Percentiles rank a stretch among this genome's conserved stretches.
phyloP scores from a whole-genome alignment of 1,284 basidiomycete genomes.

The Volvariella surrecta region DNA sequence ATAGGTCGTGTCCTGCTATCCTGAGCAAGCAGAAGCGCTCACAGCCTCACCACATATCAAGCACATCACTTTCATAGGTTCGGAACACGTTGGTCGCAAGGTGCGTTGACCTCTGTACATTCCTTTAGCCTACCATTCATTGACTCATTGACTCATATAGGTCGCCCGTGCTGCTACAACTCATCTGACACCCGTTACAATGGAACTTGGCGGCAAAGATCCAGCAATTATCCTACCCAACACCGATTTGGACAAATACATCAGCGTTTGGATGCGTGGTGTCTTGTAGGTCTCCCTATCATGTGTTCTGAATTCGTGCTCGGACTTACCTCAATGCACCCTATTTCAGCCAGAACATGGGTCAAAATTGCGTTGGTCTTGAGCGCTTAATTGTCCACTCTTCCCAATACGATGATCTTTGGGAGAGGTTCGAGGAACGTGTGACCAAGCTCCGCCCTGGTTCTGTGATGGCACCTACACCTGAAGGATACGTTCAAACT shows the following conservation, averaged over 20 bases:
- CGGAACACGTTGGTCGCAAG: conserved; percentile 81
- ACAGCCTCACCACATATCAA: conserved; percentile 77
- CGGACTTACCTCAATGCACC: conserved; percentile 4
- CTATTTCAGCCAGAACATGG: conserved; percentile 69
- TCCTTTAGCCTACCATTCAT: not conserved
- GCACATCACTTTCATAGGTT: conserved; percentile 89
- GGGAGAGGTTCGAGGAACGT: conserved; percentile 54
- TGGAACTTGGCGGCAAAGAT: conserved; percentile 88
- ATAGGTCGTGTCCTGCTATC: conserved; percentile 77
- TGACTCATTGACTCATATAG: conserved; percentile 24
- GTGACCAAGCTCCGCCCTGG: conserved; percentile 63
- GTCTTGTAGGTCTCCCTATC: conserved; percentile 60
- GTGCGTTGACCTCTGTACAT: conserved; percentile 27
- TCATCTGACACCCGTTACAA: conserved; percentile 81
- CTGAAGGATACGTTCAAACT: conserved; percentile 58
- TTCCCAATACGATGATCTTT: conserved; percentile 67
- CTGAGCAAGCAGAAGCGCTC: conserved; percentile 76
- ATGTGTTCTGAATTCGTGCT: not conserved
- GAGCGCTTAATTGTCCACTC: conserved; percentile 86
- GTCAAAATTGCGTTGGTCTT: conserved; percentile 96
- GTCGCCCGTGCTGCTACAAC: conserved; percentile 78
- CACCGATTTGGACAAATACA: conserved; percentile 64
- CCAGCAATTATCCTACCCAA: conserved; percentile 69
- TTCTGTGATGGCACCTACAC: conserved; percentile 52
- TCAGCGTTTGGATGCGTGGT: conserved; percentile 77